Percentiles rank a stretch among this genome's conserved stretches.
Evolutionary conservation across 192 early-diverging fungal genomes (phyloP).

Genomic region (Umbelopsis ramanniana): DNA sequence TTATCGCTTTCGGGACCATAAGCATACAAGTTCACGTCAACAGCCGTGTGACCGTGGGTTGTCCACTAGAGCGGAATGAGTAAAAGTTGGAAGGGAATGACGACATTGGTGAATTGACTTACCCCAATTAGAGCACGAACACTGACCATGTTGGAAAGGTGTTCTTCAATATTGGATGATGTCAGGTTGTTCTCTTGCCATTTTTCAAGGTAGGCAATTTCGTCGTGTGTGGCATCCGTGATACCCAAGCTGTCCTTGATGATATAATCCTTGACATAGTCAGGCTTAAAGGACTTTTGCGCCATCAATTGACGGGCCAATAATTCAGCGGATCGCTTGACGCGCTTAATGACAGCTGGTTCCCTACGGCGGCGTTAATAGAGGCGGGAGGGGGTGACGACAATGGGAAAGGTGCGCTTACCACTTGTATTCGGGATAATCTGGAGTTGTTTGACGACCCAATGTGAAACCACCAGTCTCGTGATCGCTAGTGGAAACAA

Average conservation of each 20-base stretch:
- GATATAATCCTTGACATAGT: conserved; percentile 60
- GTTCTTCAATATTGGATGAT: conserved; percentile 42
- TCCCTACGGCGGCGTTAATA: conserved; percentile 39
- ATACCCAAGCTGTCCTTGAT: conserved; percentile 73
- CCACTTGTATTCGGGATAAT: conserved; percentile 59
- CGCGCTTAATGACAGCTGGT: conserved; percentile 73
- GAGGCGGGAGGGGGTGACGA: neutral
- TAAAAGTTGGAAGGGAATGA: conserved; percentile 16
- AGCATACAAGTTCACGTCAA: conserved; percentile 88
- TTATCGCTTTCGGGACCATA: conserved; percentile 45
- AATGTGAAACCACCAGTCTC: conserved; percentile 65
- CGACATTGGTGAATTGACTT: conserved; percentile 20
- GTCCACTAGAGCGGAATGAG: conserved; percentile 56
- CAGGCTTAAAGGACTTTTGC: neutral
- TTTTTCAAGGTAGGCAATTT: conserved; percentile 54
- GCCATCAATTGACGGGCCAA: neutral
- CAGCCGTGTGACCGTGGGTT: conserved; percentile 91
- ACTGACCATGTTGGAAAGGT: conserved; percentile 54
- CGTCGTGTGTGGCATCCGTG: conserved; percentile 69
- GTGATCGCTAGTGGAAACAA: conserved; percentile 65
- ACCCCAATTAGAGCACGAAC: conserved; percentile 64
- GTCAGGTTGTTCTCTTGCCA: conserved; percentile 34
- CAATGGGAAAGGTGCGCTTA: neutral
- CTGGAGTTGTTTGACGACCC: conserved; percentile 36
- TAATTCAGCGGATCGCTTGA: conserved; percentile 67